phyloP scores from a whole-genome alignment of 176 grass and related monocot species.

The Rhynchospora breviuscula region DNA sequence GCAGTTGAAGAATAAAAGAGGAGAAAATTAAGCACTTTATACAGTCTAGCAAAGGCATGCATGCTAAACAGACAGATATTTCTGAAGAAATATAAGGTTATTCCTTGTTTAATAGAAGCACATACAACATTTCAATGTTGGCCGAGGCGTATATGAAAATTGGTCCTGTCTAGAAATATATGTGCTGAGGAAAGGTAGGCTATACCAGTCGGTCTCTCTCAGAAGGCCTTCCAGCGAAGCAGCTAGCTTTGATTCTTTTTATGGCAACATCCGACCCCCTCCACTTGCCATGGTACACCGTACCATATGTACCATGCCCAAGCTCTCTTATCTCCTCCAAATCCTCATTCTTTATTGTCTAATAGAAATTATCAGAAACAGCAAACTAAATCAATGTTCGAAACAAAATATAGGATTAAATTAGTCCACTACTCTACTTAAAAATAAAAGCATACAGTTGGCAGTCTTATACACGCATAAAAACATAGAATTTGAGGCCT shows the following conservation, averaged over 20 bases:
- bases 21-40: neutral
- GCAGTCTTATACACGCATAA: too few relatives aligned
- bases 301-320: slow-evolving; percentile 88
- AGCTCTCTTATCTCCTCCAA: slow-evolving; percentile 96
- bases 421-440: too few relatives aligned
- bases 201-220: slow-evolving; percentile 86
- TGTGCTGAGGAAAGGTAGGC: slow-evolving; percentile 2
- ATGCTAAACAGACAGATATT: neutral
- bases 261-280: slow-evolving; percentile 94
- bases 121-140: neutral
- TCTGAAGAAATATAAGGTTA: neutral
- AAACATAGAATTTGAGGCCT: neutral
- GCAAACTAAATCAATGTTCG: neutral
- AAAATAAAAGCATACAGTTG: too few relatives aligned
- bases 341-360: slow-evolving; percentile 97
- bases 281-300: slow-evolving; percentile 97
- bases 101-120: neutral
- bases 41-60: neutral
- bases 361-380: slow-evolving; percentile 27
- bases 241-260: slow-evolving; percentile 99
- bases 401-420: neutral
- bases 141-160: neutral
- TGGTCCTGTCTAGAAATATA: neutral
- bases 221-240: slow-evolving; percentile 80
- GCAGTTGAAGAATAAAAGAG: neutral